phyloP scores from a whole-genome alignment of 1,284 basidiomycete species.

The Naganishia sp. region DNA sequence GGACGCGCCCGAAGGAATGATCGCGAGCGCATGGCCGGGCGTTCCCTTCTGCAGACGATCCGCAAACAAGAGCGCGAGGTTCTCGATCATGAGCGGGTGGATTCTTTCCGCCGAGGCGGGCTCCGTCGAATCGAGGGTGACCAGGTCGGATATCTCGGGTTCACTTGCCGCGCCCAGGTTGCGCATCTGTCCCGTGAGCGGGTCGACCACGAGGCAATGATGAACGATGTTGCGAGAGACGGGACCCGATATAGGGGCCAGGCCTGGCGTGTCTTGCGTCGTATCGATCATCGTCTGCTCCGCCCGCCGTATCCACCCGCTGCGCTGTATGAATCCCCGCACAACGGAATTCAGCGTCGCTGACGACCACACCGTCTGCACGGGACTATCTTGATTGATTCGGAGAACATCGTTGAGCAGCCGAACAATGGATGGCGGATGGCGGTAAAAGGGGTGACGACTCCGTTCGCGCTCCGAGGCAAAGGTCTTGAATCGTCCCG shows the following conservation, averaged over 20 bases:
- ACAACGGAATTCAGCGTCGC: conserved; percentile 31
- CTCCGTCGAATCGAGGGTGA: neutral
- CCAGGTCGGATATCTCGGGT: neutral
- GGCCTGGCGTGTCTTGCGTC: neutral
- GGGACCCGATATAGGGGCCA: too few species aligned
- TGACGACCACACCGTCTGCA: conserved; percentile 32
- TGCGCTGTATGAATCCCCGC: conserved; percentile 19
- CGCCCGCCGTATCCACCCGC: conserved; percentile 28
- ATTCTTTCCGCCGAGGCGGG: conserved; percentile 14
- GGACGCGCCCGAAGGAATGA: conserved; percentile 27
- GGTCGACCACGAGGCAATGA: conserved; percentile 28
- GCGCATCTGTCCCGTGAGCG: conserved; percentile 14
- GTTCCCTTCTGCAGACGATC: neutral
- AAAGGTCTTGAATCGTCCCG: conserved; percentile 26
- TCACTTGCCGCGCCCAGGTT: neutral
- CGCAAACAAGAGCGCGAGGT: conserved; percentile 26
- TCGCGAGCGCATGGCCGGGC: conserved; percentile 2
- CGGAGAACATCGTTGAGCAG: conserved; percentile 14
- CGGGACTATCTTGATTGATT: neutral
- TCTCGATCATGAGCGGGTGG: conserved; percentile 29
- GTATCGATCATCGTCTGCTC: conserved; percentile 23
- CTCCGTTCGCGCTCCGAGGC: conserved; percentile 6
- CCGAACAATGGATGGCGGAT: conserved; percentile 24
- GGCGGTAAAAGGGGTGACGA: conserved; percentile 23
- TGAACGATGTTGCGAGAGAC: conserved; percentile 1